Evolutionary conservation across 2,329 filamentous ascomycete species (phyloP).

Genomic region (Daldinia sp.): DNA sequence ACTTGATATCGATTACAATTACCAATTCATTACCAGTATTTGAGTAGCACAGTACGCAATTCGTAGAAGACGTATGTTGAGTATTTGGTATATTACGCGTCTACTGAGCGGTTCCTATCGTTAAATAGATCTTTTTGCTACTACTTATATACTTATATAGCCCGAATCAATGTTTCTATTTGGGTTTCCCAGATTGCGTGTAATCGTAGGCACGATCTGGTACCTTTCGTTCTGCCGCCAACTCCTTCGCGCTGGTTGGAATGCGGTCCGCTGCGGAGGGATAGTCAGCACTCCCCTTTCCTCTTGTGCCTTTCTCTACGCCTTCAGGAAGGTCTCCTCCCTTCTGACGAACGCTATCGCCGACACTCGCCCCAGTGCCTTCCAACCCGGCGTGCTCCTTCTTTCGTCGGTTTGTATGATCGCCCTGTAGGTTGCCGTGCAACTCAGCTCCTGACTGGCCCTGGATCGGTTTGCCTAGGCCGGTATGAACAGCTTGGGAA

Average conservation of each 20-base stretch:
- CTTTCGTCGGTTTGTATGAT: constrained; percentile 51
- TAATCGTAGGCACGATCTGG: constrained; percentile 37
- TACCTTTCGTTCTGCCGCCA: constrained; percentile 43
- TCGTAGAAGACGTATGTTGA: neutral
- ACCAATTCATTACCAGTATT: too few species aligned
- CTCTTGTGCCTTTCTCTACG: constrained; percentile 44
- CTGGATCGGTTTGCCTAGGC: constrained; percentile 58
- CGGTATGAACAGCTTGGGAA: constrained; percentile 58
- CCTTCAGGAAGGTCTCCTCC: constrained; percentile 53
- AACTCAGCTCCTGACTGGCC: constrained; percentile 59
- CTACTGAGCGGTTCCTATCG: neutral
- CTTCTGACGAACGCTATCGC: constrained; percentile 45
- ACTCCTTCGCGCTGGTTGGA: constrained; percentile 45
- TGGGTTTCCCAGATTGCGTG: constrained; percentile 33
- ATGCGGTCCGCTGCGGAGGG: constrained; percentile 47
- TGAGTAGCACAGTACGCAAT: neutral
- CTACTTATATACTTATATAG: neutral
- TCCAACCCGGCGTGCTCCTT: constrained; percentile 56
- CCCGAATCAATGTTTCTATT: neutral
- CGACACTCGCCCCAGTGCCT: constrained; percentile 54
- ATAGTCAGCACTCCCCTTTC: constrained; percentile 43
- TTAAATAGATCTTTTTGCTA: neutral
- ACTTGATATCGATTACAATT: too few species aligned
- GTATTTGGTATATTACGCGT: neutral
- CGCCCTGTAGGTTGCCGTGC: constrained; percentile 50